These are phyloP conservation scores for Leccinum fibrillosum DNA, from an alignment of 768 basidiomycete genomes.

Conservation along the genomic window DNA sequence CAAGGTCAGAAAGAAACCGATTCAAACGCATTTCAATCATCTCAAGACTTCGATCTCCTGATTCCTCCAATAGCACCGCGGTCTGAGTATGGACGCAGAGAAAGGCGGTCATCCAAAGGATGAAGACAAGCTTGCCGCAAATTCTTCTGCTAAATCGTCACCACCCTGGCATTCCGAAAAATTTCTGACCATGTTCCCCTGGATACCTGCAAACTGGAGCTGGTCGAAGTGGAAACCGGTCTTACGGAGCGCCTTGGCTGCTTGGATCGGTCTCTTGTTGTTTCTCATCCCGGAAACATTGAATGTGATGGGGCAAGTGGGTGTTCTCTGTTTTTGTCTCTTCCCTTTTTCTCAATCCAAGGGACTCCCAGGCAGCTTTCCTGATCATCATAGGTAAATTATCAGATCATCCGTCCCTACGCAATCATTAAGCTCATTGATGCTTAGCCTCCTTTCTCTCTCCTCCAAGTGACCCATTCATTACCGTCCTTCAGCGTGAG, in stretches of 20 bases:
- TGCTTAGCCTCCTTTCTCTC: slow-evolving; percentile 57
- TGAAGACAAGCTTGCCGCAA: background rate
- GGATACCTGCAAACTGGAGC: slow-evolving; percentile 57
- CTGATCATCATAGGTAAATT: slow-evolving; percentile 56
- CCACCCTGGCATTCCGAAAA: background rate
- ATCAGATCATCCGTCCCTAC: background rate
- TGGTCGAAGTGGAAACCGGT: slow-evolving; percentile 62
- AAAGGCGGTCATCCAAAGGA: background rate
- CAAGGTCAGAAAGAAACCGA: background rate
- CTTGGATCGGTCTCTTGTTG: slow-evolving; percentile 57
- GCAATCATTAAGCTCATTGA: slow-evolving; percentile 1
- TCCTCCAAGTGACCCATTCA: slow-evolving; percentile 65
- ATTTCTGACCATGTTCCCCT: slow-evolving; percentile 38
- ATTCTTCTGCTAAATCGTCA: background rate
- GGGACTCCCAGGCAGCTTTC: slow-evolving; percentile 51
- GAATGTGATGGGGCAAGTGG: slow-evolving; percentile 55
- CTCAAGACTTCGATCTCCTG: background rate
- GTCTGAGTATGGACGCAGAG: background rate
- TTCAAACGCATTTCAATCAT: background rate
- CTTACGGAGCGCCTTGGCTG: slow-evolving; percentile 58
- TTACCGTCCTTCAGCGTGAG: slow-evolving; percentile 67
- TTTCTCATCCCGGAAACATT: slow-evolving; percentile 54
- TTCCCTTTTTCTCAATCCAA: background rate
- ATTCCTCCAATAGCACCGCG: background rate
- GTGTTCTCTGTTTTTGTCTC: background rate